A percentile compares a stretch with the other conserved stretches of the same genome.
phyloP scores from a whole-genome alignment of 441 rosid species.

The Syzygium malaccense region DNA sequence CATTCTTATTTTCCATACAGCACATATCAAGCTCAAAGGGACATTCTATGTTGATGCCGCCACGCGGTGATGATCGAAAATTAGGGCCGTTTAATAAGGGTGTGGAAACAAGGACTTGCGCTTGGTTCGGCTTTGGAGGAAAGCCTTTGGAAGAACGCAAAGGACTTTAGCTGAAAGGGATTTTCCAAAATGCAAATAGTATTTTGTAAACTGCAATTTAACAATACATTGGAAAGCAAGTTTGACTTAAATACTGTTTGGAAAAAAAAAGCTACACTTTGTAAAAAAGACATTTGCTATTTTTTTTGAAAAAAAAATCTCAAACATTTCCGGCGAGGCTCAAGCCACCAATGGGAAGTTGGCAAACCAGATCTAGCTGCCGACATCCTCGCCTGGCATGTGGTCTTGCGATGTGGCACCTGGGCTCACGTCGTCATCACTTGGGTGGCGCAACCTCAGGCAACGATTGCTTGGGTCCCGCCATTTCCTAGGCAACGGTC shows the following conservation, averaged over 20 bases:
- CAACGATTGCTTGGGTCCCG: too few species aligned
- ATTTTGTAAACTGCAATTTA: neutral
- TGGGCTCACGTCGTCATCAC: too few species aligned
- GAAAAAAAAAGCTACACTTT: neutral
- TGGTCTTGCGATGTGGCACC: neutral
- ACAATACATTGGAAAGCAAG: neutral
- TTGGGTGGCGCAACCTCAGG: too few species aligned
- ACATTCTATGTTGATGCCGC: neutral
- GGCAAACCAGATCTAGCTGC: neutral
- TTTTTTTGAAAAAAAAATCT: neutral
- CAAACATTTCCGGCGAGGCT: accelerated
- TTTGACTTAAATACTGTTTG: neutral
- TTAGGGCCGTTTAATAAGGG: neutral
- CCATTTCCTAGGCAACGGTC: accelerated
- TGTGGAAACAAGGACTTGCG: neutral
- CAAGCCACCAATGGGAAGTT: accelerated
- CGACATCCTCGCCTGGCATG: neutral
- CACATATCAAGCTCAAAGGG: neutral
- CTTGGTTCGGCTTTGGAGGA: neutral
- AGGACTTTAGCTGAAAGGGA: neutral
- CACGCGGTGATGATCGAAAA: neutral
- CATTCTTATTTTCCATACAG: neutral
- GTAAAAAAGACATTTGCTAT: neutral
- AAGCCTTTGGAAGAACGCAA: neutral
- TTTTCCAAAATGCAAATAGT: neutral